These are phyloP conservation scores for Hypocreales sp. DNA, from an alignment of 2,329 filamentous ascomycete genomes.

Conservation along the genomic window DNA sequence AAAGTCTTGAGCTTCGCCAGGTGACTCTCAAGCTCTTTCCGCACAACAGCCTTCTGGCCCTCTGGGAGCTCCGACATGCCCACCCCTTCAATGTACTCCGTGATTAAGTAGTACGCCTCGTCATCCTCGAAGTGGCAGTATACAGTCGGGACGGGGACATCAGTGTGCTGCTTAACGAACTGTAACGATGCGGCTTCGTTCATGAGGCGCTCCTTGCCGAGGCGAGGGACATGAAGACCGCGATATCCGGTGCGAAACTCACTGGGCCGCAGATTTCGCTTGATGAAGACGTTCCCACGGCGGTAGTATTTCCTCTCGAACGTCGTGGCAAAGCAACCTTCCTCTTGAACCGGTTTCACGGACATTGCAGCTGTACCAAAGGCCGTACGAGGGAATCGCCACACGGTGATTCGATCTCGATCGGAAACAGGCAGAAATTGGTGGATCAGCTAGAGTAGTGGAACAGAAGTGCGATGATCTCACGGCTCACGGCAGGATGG, in stretches of 20 bases:
- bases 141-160: conserved; percentile 6
- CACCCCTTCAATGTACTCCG: conserved; percentile 6
- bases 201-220: conserved; percentile 9
- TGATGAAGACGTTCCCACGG: conserved; percentile 12
- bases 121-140: conserved; percentile 7
- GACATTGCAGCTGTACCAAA: not conserved
- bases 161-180: conserved; percentile 3
- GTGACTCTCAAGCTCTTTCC: conserved; percentile 11
- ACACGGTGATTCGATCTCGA: too few species aligned
- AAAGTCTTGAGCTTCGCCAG: conserved; percentile 11
- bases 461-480: too few species aligned
- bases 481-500: too few species aligned
- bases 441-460: too few species aligned
- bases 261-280: conserved; percentile 12
- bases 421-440: too few species aligned
- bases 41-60: conserved; percentile 5
- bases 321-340: conserved; percentile 10
- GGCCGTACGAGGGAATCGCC: not conserved
- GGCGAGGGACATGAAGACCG: conserved; percentile 13
- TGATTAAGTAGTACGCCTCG: conserved; percentile 5
- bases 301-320: conserved; percentile 15
- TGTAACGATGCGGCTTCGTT: conserved; percentile 3
- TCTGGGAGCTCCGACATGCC: conserved; percentile 3
- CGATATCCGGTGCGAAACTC: conserved; percentile 13
- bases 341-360: conserved; percentile 5